A percentile compares a stretch with the other conserved stretches of the same genome.
phyloP scores from a whole-genome alignment of 2,329 filamentous ascomycete species.

The Fusarium udum region DNA sequence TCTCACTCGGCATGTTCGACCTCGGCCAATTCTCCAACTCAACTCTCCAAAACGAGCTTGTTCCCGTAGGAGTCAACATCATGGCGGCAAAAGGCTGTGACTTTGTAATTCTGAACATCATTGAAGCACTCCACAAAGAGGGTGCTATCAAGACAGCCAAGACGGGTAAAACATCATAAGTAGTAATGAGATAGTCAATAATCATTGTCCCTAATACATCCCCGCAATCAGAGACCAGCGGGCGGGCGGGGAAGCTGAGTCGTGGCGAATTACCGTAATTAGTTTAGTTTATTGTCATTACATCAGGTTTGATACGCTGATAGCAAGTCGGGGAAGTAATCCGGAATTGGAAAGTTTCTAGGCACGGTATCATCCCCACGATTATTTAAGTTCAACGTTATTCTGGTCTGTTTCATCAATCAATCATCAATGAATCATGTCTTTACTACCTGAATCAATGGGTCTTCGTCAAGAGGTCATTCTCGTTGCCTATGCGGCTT shows the following conservation, averaged over 20 bases:
- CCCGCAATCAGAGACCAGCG: background rate
- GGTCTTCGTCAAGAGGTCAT: background rate
- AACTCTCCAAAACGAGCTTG: background rate
- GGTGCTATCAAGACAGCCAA: slow-evolving; percentile 3
- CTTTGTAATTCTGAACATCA: slow-evolving; percentile 18
- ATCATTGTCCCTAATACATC: rapidly evolving
- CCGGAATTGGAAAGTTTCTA: slow-evolving; percentile 1
- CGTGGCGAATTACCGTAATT: background rate
- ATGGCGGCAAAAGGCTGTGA: slow-evolving; percentile 17
- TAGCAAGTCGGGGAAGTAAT: background rate
- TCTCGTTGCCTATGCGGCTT: background rate
- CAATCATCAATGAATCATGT: background rate
- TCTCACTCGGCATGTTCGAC: slow-evolving; percentile 17
- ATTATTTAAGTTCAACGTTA: background rate
- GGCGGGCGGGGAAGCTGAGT: background rate
- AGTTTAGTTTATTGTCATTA: background rate
- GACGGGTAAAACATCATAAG: background rate
- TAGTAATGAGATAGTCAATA: background rate
- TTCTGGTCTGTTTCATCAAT: background rate
- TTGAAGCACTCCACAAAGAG: background rate
- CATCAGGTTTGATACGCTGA: too few relatives aligned
- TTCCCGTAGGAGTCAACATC: background rate
- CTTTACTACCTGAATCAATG: background rate
- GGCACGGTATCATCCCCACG: background rate
- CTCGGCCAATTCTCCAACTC: background rate